Conservation (phyloP, 176 grass and related monocot genomes). For the Oryza nivara region DNA sequence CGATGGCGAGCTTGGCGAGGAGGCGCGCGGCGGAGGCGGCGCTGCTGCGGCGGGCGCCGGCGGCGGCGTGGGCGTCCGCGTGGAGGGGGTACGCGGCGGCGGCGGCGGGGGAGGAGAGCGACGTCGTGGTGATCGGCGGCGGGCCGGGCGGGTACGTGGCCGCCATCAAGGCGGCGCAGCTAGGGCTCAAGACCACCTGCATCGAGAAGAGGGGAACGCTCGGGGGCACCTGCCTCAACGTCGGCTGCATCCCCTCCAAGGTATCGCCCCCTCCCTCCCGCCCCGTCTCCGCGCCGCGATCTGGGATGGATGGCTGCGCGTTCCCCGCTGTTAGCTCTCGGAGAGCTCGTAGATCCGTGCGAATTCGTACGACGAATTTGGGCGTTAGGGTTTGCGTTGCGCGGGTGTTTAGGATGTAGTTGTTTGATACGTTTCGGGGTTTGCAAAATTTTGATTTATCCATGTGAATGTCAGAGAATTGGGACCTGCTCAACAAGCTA, state of each 20-base stretch:
- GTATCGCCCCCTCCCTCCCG: conserved; percentile 28
- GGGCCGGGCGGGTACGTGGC: conserved; percentile 88
- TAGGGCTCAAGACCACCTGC: conserved; percentile 92
- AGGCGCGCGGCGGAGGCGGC: conserved; percentile 52
- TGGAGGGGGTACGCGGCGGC: conserved; percentile 56
- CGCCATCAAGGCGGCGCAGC: conserved; percentile 86
- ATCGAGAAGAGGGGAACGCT: conserved; percentile 89
- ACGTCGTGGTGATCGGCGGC: conserved; percentile 89
- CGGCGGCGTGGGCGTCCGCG: conserved; percentile 35
- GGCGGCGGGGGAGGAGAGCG: conserved; percentile 67
- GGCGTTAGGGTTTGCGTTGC: conserved; percentile 15
- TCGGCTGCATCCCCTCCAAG: conserved; percentile 95
- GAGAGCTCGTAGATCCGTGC: conserved; percentile 34
- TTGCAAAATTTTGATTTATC: background rate
- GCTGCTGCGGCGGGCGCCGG: conserved; percentile 44
- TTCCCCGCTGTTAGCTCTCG: background rate
- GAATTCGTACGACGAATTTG: background rate
- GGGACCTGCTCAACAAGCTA: background rate
- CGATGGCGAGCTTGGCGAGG: conserved; percentile 75
- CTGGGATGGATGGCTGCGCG: background rate
- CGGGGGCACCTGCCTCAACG: conserved; percentile 92
- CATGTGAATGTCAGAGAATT: background rate
- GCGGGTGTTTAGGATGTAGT: background rate
- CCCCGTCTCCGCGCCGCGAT: background rate
- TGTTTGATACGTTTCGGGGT: background rate